phyloP scores from a whole-genome alignment of 2,329 filamentous ascomycete species.

The Penicillium frequentans region DNA sequence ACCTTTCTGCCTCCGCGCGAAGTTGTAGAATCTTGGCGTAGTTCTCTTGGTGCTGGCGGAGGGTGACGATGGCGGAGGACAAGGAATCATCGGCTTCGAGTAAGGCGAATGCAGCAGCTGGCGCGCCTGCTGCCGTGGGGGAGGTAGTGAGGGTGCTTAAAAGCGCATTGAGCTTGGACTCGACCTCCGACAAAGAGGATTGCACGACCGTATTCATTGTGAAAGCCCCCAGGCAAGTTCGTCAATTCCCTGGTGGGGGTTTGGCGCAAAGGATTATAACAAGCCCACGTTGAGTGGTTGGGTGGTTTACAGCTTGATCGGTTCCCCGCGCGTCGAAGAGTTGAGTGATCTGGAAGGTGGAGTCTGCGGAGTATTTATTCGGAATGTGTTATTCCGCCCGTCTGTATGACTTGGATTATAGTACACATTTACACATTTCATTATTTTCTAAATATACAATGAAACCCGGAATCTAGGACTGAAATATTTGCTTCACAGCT shows the following conservation, averaged over 20 bases:
- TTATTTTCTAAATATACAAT: neutral
- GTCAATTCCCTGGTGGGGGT: neutral
- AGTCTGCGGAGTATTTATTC: neutral
- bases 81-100: constrained; percentile 45
- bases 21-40: constrained; percentile 43
- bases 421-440: neutral
- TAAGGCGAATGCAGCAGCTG: constrained; percentile 41
- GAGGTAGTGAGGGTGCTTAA: constrained; percentile 44
- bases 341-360: neutral
- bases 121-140: constrained; percentile 44
- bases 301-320: neutral
- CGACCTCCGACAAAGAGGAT: constrained; percentile 40
- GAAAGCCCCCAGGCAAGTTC: neutral
- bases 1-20: constrained; percentile 38
- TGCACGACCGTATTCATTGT: constrained; percentile 43
- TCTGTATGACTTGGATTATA: neutral
- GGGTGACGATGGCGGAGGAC: constrained; percentile 41
- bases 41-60: constrained; percentile 47
- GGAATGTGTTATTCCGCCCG: neutral
- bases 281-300: neutral
- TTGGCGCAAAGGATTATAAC: neutral
- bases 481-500: constrained; percentile 10
- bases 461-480: neutral
- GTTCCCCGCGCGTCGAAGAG: neutral
- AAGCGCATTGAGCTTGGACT: constrained; percentile 44